phyloP scores from a whole-genome alignment of 2,329 filamentous ascomycete species.

The Talaromyces atroroseus region DNA sequence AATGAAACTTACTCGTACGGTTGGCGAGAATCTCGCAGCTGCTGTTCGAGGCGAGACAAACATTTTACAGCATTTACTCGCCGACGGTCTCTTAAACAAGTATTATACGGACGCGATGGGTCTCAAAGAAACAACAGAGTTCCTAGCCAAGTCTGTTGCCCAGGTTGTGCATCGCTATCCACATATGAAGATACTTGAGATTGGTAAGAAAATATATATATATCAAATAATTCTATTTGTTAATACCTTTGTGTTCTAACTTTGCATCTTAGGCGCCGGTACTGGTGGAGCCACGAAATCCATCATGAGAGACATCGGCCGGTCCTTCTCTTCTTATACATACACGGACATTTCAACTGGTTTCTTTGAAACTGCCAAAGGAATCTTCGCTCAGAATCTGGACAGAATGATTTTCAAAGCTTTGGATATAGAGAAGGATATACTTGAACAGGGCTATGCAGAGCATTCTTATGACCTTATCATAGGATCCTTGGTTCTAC shows the following conservation, averaged over 20 bases:
- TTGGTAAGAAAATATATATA: too few relatives aligned
- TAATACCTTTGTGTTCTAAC: not conserved
- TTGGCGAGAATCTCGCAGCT: conserved; percentile 1
- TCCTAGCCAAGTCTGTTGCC: conserved; percentile 17
- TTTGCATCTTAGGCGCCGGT: conserved; percentile 32
- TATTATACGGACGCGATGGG: conserved; percentile 29
- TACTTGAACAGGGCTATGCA: conserved; percentile 25
- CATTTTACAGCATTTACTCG: conserved; percentile 1
- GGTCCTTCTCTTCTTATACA: conserved; percentile 11
- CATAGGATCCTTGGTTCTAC: conserved; percentile 29
- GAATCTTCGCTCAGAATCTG: not conserved
- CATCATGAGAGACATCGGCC: conserved; percentile 27
- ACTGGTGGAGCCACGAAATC: conserved; percentile 37
- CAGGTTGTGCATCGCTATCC: conserved; percentile 33
- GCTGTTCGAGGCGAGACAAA: not conserved
- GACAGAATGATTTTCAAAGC: conserved; percentile 20
- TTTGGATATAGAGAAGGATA: conserved; percentile 25
- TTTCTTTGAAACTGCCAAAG: conserved; percentile 16
- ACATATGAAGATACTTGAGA: conserved; percentile 39
- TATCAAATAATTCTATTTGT: too few relatives aligned
- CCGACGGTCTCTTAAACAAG: conserved; percentile 29
- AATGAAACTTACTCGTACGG: too few relatives aligned
- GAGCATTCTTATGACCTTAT: conserved; percentile 26
- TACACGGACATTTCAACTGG: conserved; percentile 19
- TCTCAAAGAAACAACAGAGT: conserved; percentile 11